phyloP scores from a whole-genome alignment of 352 stramenopile species.

The Phytophthora ohioensis region DNA sequence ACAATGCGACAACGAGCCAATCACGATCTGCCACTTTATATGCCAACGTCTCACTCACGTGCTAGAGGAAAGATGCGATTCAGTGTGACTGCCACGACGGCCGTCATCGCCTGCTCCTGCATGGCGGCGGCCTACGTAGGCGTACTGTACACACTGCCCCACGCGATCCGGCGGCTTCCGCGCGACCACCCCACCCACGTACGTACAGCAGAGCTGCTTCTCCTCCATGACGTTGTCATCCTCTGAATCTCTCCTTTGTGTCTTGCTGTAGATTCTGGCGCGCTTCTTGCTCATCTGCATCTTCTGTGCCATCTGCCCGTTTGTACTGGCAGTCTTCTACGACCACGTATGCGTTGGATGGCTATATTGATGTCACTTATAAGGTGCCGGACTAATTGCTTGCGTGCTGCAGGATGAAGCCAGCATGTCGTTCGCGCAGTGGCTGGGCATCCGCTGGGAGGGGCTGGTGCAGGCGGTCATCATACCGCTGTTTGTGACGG shows the following conservation, averaged over 20 bases:
- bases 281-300: conserved; percentile 91
- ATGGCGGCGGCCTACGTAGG: conserved; percentile 89
- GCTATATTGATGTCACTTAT: not conserved
- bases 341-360: conserved; percentile 61
- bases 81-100: conserved; percentile 70
- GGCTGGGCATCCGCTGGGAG: conserved; percentile 82
- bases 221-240: not conserved
- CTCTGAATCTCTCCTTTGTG: conserved; percentile 8
- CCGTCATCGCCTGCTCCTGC: conserved; percentile 77
- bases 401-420: conserved; percentile 63
- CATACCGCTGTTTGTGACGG: conserved; percentile 73
- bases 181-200: conserved; percentile 89
- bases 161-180: conserved; percentile 74
- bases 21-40: conserved; percentile 46
- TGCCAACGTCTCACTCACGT: conserved; percentile 12
- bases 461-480: conserved; percentile 64
- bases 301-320: conserved; percentile 84
- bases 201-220: conserved; percentile 9
- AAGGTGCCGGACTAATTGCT: conserved; percentile 4
- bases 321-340: conserved; percentile 85
- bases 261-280: conserved; percentile 72
- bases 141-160: conserved; percentile 86
- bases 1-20: conserved; percentile 33
- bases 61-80: conserved; percentile 73
- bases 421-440: conserved; percentile 84